Base-by-base conservation (phyloP, 192 early-diverging fungal species). In the Coemansia umbellata region DNA sequence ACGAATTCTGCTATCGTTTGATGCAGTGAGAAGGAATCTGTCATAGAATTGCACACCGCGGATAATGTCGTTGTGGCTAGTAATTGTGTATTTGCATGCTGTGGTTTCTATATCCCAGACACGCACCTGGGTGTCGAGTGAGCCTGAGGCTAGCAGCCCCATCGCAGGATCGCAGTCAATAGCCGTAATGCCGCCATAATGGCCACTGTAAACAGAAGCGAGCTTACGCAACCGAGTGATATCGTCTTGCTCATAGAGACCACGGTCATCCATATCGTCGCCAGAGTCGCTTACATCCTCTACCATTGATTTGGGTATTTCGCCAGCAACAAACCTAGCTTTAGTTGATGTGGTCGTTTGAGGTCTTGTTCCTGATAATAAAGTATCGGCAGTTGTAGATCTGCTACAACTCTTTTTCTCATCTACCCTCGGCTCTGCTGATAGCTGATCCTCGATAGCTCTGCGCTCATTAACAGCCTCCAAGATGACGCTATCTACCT, bases 71-170 rank as follows among this genome's bases (percentile, higher is more conserved):
- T 24, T 41, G 31, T 74, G 71, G 3, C 66, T 67, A 26, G 24
- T 36, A 22, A 79, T 62, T 2, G 45, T 31, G 41, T 63, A 48
- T 37, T 54, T 41, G 82, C 63, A 50, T 56, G 57, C 37, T 60
- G 82, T 37, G 63, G 56, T 39, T 55, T 78, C 40, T 47, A 67
- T 24, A 65, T 76, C 32, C 86, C 87, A 91, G 24, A 85, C 73
- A 6, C 84, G 81, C 15, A 84, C 80, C 19, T 85, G 85, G 26
- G 80, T 82, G 65, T 90, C 88, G 21, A 81, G 60, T 5, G 86
- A 85, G 10, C 85, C 80, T 0, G 88, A 83, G 0, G 86, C 82
- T 7, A 88, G 31, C 4, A 74, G 74, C 2, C 80, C 85, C 18
- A 74, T 39, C 7, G 60, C 61, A n/a, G 74, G 69, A 37, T 87